A percentile compares a stretch with the other conserved stretches of the same genome.
phyloP scores from a whole-genome alignment of 768 basidiomycete species.

The Pleurotus eryngii region DNA sequence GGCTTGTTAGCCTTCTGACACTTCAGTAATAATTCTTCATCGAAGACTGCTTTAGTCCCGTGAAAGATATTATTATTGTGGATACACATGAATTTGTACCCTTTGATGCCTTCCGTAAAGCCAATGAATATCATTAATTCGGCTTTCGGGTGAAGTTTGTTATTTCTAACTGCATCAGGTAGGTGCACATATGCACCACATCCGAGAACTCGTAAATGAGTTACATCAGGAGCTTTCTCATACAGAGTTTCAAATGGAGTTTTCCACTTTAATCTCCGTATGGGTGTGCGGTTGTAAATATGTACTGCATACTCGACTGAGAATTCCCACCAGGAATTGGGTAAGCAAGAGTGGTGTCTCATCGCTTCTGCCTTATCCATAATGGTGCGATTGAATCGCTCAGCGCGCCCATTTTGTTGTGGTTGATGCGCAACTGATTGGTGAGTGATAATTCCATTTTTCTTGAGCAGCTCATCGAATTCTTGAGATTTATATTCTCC shows the following conservation, averaged over 20 bases:
- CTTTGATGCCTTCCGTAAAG: neutral
- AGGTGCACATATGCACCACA: no score
- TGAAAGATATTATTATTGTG: neutral
- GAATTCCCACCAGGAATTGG: no score
- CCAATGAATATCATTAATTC: neutral
- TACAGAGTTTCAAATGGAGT: no score
- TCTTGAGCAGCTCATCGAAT: constrained; percentile 2
- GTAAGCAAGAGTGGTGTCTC: constrained; percentile 7
- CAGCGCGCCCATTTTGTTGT: constrained; percentile 27
- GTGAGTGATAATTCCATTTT: constrained; percentile 18
- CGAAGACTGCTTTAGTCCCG: neutral
- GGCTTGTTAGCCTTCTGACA: neutral
- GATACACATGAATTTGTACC: neutral
- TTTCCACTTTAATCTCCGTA: no score
- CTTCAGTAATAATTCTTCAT: neutral
- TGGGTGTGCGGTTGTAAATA: no score
- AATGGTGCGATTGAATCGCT: constrained; percentile 23
- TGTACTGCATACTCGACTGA: no score
- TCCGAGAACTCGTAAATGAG: no score
- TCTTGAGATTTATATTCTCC: constrained; percentile 12
- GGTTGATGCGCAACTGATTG: constrained; percentile 18
- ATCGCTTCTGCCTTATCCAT: constrained; percentile 19
- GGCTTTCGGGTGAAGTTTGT: neutral
- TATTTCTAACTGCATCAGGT: neutral
- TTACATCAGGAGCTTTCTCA: no score